Percentiles rank a stretch among this genome's conserved stretches.
phyloP scores from a whole-genome alignment of 768 basidiomycete species.

The Mycena olivaceomarginata region DNA sequence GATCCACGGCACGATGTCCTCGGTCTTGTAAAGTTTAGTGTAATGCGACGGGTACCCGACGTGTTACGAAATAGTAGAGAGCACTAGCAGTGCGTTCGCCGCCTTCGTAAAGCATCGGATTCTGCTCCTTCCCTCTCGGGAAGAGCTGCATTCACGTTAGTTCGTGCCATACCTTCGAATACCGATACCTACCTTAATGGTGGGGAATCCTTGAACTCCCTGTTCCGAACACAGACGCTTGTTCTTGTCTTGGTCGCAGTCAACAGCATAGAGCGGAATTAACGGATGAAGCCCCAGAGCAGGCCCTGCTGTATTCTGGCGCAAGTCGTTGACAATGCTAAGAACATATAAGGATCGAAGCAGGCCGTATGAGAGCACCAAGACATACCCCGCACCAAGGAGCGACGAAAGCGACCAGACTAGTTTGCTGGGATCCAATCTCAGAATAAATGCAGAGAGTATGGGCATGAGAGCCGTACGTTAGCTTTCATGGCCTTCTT shows the following conservation, averaged over 20 bases:
- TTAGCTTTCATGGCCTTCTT: constrained; percentile 84
- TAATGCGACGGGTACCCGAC: constrained; percentile 85
- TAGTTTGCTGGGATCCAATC: constrained; percentile 72
- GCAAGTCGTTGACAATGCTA: constrained; percentile 92
- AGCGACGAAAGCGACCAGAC: constrained; percentile 93
- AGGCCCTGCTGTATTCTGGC: constrained; percentile 90
- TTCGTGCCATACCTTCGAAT: neutral
- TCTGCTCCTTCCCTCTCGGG: constrained; percentile 81
- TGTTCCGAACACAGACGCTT: constrained; percentile 90
- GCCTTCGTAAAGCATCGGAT: constrained; percentile 79
- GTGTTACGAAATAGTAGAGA: constrained; percentile 85
- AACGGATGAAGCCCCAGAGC: constrained; percentile 87
- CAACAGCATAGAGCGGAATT: constrained; percentile 93
- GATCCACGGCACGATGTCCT: constrained; percentile 81
- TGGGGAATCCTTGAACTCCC: constrained; percentile 94
- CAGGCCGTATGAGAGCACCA: neutral
- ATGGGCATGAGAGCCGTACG: constrained; percentile 64
- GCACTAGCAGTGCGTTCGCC: constrained; percentile 82
- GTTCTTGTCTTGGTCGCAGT: constrained; percentile 91
- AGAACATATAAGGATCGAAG: constrained; percentile 16
- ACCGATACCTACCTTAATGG: constrained; percentile 79
- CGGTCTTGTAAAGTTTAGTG: constrained; percentile 72
- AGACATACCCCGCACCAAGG: constrained; percentile 89
- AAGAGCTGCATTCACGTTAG: constrained; percentile 71
- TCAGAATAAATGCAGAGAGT: neutral